Conservation (phyloP, 208 protist genomes). For the Crithidia expoeki region DNA sequence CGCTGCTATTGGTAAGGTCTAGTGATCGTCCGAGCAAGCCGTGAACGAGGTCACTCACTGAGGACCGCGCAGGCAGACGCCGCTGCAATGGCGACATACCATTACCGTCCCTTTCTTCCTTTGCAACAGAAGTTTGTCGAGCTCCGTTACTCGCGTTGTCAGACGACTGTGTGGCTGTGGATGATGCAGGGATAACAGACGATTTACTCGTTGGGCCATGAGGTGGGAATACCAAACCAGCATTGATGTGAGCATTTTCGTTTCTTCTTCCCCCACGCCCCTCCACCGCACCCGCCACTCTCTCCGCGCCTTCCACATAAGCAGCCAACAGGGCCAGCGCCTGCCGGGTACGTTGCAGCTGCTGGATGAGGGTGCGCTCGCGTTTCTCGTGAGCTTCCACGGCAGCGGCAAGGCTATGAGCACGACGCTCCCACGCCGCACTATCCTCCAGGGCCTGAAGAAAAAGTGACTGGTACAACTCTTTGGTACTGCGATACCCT, state of each 20-base stretch:
- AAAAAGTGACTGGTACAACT: conserved; percentile 24
- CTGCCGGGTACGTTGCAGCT: conserved; percentile 14
- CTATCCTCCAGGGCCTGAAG: conserved; percentile 25
- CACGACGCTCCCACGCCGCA: conserved; percentile 25
- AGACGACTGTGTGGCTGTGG: not conserved
- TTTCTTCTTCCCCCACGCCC: not conserved
- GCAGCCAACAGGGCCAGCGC: conserved; percentile 15
- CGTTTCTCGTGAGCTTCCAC: conserved; percentile 9
- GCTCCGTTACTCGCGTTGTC: too few species aligned
- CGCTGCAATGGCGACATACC: not conserved
- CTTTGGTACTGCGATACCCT: not conserved
- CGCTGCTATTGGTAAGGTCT: conserved; percentile 7
- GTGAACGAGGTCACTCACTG: conserved; percentile 23
- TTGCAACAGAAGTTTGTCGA: too few species aligned
- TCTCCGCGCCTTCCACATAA: conserved; percentile 8
- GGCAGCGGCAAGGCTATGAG: not conserved
- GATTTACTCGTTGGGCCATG: not conserved
- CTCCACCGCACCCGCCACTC: not conserved
- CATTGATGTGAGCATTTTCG: not conserved
- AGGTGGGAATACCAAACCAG: not conserved
- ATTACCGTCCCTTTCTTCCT: not conserved
- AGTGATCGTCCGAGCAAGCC: conserved; percentile 22
- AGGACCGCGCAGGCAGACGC: conserved; percentile 1
- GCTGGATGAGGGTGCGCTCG: conserved; percentile 9
- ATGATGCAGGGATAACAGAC: not conserved